Evolutionary conservation across 192 early-diverging fungal genomes (phyloP).

Genomic region (Backusella sp.): DNA sequence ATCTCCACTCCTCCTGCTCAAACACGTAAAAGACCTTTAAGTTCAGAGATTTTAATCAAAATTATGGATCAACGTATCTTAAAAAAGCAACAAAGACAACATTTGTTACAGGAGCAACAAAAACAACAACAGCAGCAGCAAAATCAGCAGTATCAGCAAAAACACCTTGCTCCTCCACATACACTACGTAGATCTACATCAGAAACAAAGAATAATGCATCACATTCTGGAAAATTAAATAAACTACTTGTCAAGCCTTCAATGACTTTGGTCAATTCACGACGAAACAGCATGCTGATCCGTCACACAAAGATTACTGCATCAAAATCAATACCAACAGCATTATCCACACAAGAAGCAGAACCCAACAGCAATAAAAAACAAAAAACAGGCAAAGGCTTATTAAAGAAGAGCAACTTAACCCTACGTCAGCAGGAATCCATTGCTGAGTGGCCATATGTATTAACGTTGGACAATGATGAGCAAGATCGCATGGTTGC

Average conservation of each 20-base stretch:
- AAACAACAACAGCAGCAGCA: background rate
- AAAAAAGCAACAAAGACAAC: background rate
- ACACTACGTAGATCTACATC: background rate
- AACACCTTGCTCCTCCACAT: background rate
- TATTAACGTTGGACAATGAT: slow-evolving; percentile 8
- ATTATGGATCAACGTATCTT: slow-evolving; percentile 13
- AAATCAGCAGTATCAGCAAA: background rate
- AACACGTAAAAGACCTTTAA: slow-evolving; percentile 16
- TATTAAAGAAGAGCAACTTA: background rate
- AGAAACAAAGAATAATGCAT: background rate
- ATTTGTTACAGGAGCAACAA: background rate
- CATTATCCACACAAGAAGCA: background rate
- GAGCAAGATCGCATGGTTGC: slow-evolving; percentile 43
- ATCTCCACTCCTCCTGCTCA: background rate
- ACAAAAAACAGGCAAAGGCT: background rate
- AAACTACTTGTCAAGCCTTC: slow-evolving; percentile 4
- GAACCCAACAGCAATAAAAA: background rate
- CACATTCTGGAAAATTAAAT: background rate
- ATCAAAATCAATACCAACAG: background rate
- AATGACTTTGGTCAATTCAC: background rate
- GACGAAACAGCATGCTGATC: background rate
- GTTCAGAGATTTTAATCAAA: slow-evolving; percentile 9
- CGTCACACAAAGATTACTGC: background rate
- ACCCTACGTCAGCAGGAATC: background rate
- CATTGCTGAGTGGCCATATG: slow-evolving; percentile 14